Percentiles rank a stretch among this genome's conserved stretches.
Evolutionary conservation across 176 grass and related monocot genomes (phyloP).

Genomic region (Tillandsia fasciculata): DNA sequence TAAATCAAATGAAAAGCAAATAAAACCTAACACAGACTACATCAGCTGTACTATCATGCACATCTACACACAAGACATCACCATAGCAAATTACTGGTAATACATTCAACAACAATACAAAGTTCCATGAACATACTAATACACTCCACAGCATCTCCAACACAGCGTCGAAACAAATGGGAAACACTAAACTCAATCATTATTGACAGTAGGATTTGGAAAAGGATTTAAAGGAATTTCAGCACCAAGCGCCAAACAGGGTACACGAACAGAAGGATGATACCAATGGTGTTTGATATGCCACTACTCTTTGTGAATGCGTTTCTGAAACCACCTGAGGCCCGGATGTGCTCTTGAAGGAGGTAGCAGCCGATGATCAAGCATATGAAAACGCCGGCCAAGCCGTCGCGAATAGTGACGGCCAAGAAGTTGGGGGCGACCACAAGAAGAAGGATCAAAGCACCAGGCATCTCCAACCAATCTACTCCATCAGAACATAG

Average conservation of each 20-base stretch:
- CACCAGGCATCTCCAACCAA: constrained; percentile 65
- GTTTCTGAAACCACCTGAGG: constrained; percentile 73
- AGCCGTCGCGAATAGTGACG: constrained; percentile 26
- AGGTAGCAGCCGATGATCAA: constrained; percentile 78
- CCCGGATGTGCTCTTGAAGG: constrained; percentile 76
- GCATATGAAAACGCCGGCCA: constrained; percentile 48
- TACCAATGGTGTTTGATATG: constrained; percentile 64
- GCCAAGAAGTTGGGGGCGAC: constrained; percentile 65
- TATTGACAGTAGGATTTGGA: too few relatives aligned
- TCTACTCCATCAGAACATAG: constrained; percentile 30
- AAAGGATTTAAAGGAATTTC: constrained; percentile 17
- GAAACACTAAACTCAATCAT: too few relatives aligned
- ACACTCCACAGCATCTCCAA: too few relatives aligned
- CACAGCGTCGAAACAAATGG: too few relatives aligned
- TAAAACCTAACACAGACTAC: too few relatives aligned
- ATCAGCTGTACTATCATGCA: too few relatives aligned
- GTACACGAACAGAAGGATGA: constrained; percentile 75
- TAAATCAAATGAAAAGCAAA: too few relatives aligned
- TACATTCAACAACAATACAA: too few relatives aligned
- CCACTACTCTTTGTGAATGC: constrained; percentile 73
- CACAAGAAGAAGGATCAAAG: constrained; percentile 70
- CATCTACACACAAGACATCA: too few relatives aligned
- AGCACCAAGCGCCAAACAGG: constrained; percentile 66
- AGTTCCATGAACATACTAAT: too few relatives aligned
- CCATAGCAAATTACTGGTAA: too few relatives aligned